Percentiles rank a stretch among this genome's conserved stretches.
Conservation (phyloP, 2,329 filamentous ascomycete species). For the Keithomyces neogunnii region DNA sequence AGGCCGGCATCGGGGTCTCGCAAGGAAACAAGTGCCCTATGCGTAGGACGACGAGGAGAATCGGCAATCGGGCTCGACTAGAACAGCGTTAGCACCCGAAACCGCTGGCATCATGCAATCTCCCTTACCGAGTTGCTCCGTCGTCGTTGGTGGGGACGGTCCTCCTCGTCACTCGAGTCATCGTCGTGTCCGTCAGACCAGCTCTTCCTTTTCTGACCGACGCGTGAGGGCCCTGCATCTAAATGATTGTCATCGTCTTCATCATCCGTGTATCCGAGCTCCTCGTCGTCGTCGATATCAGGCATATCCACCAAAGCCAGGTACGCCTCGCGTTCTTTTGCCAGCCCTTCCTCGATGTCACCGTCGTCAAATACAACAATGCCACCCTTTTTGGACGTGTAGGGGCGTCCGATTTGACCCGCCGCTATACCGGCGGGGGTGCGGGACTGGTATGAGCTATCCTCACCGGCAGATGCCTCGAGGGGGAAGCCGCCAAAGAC, state of each 20-base stretch:
- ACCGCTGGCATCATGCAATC: not conserved
- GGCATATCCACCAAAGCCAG: conserved; percentile 85
- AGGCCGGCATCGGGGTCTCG: conserved; percentile 36
- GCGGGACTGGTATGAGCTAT: conserved; percentile 38
- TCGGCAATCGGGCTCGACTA: conserved; percentile 58
- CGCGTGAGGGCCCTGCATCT: conserved; percentile 27
- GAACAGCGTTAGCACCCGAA: not conserved
- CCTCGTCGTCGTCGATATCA: conserved; percentile 68
- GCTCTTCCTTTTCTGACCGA: conserved; percentile 70
- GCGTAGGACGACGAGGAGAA: conserved; percentile 52
- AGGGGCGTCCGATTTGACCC: conserved; percentile 63
- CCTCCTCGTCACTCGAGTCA: conserved; percentile 63
- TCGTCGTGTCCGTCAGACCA: conserved; percentile 65
- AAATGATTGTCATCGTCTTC: conserved; percentile 47
- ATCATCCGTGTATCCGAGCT: conserved; percentile 50
- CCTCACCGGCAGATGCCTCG: conserved; percentile 40
- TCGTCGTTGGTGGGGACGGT: conserved; percentile 69
- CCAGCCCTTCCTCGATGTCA: conserved; percentile 79
- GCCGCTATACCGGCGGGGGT: conserved; percentile 59
- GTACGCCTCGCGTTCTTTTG: conserved; percentile 70
- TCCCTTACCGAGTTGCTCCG: conserved; percentile 75
- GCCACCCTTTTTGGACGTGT: conserved; percentile 73
- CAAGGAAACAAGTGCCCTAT: conserved; percentile 51
- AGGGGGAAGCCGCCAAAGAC: conserved; percentile 71
- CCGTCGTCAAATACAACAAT: conserved; percentile 95